Base-by-base conservation (phyloP, 441 rosid species). In the Corymbia citriodora region DNA sequence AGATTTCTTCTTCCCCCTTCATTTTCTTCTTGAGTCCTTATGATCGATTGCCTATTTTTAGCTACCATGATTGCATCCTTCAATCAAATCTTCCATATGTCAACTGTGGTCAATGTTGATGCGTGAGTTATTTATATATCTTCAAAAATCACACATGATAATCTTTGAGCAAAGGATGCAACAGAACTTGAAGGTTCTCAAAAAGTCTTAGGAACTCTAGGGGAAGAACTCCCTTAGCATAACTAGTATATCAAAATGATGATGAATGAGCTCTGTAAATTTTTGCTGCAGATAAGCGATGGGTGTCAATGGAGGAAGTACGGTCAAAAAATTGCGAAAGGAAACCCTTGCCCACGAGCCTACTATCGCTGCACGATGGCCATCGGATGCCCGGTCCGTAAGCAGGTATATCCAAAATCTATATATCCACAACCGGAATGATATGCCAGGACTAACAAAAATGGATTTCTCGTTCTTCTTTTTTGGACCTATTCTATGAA, bases 291-390 rank as follows among this genome's bases (percentile, higher is more conserved):
- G 88, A 87, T 87, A 55, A 87, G 88, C 57, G 88, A 87, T 55
- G 88, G 88, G 23, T 87, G 88, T 33, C 88, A 87, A 29, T 87
- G 88, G 88, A 87, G 88, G 88, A 87, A 87, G 19, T 55, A 87
- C 0, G 88, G 88, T 31, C 88, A 87, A 87, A 87, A 87, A 61
- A 50, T 87, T 0, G 88, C 88, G 2, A 87, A 87, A 45, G 88
- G 88, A 54, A 87, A 87, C 65, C 88, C 88, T 31, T 87, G 50
- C 36, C 88, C 88, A 29, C 88, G 88, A 33, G 88, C 88, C 88
- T 87, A 87, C 18, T 87, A 87, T 55, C 88, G 88, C n/a, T 87
- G 88, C 31, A 55, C 88, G 3, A 87, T 87, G 88, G 70, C 88
- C 49, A 27, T 2, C 49, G 70, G 88, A 33, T 87, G 88, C 88